Conservation (phyloP, 768 basidiomycete genomes). For the Lactarius pseudohatsudake region DNA sequence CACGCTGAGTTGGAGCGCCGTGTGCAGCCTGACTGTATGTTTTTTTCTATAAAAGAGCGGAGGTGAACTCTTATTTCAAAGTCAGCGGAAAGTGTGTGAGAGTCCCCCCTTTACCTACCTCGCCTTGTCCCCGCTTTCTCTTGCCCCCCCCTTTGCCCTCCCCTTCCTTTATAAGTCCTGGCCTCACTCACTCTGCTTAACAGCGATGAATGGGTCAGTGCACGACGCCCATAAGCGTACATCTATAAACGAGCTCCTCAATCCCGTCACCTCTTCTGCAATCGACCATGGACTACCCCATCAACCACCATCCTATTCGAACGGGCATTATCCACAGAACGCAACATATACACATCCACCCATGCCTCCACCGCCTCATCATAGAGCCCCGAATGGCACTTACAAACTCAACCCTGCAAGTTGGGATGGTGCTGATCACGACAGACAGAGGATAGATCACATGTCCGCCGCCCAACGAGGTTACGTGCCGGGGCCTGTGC, state of each 20-base stretch:
- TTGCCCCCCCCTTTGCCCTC: neutral
- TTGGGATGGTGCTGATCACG: conserved; percentile 49
- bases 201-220: conserved; percentile 41
- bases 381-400: conserved; percentile 27
- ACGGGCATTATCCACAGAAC: conserved; percentile 20
- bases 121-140: neutral
- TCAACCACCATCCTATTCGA: conserved; percentile 7
- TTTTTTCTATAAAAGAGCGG: conserved; percentile 6
- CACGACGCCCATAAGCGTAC: conserved; percentile 50
- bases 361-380: conserved; percentile 26
- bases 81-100: conserved; percentile 15
- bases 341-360: conserved; percentile 28
- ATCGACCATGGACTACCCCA: conserved; percentile 34
- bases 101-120: neutral
- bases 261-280: conserved; percentile 43
- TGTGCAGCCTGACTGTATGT: neutral
- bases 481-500: conserved; percentile 15
- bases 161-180: conserved; percentile 4
- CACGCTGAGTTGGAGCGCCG: conserved; percentile 24
- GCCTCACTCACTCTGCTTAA: neutral
- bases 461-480: conserved; percentile 20
- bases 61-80: conserved; percentile 6
- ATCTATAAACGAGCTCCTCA: conserved; percentile 51
- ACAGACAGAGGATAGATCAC: conserved; percentile 30
- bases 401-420: conserved; percentile 63